Conservation (phyloP, 1,284 basidiomycete genomes). For the Leccinum insolens region DNA sequence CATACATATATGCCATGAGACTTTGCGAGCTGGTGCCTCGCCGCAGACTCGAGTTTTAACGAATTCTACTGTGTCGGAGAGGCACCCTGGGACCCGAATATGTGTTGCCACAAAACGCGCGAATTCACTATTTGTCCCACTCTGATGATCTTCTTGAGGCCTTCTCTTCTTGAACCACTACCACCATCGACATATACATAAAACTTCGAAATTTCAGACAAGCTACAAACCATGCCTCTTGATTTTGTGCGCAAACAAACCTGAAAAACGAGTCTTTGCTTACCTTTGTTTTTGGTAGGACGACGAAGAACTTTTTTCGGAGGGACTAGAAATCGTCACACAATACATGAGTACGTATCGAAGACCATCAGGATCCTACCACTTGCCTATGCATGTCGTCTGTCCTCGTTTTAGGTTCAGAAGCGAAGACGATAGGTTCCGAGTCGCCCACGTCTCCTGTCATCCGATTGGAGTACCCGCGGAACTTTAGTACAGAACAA, state of each 20-base stretch:
- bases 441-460: constrained; percentile 17
- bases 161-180: constrained; percentile 9
- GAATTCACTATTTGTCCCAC: constrained; percentile 13
- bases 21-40: constrained; percentile 29
- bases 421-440: constrained; percentile 16
- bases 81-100: constrained; percentile 2
- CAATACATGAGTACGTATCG: constrained; percentile 21
- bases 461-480: constrained; percentile 27
- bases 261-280: neutral
- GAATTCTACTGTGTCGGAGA: constrained; percentile 12
- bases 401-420: constrained; percentile 12
- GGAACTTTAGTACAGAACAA: constrained; percentile 19
- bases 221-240: constrained; percentile 16
- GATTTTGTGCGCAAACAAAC: constrained; percentile 21
- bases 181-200: constrained; percentile 11
- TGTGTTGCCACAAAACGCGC: constrained; percentile 10
- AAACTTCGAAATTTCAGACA: constrained; percentile 6
- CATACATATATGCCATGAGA: constrained; percentile 25
- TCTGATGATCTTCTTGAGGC: constrained; percentile 1
- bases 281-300: constrained; percentile 18
- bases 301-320: constrained; percentile 22
- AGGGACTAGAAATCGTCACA: constrained; percentile 22
- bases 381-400: neutral
- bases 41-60: constrained; percentile 10
- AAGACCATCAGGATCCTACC: constrained; percentile 1